Conservation (phyloP, 257 asterid species). For the Ilex aquifolium region DNA sequence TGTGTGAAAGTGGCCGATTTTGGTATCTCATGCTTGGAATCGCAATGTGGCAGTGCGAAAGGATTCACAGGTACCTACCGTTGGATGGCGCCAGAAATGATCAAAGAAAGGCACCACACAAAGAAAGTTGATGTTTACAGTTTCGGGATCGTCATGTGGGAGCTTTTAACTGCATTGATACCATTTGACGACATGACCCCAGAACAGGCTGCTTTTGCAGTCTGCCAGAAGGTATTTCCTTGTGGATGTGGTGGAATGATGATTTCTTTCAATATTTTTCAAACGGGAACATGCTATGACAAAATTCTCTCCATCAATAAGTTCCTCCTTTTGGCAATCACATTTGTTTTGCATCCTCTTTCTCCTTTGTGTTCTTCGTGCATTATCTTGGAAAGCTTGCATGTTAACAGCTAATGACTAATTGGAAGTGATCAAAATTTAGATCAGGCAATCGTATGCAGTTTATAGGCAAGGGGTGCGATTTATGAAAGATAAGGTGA, state of each 20-base stretch:
- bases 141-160: constrained; percentile 88
- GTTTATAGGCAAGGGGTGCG: too few relatives aligned
- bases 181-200: constrained; percentile 97
- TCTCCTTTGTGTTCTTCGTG: too few relatives aligned
- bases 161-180: constrained; percentile 81
- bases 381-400: too few relatives aligned
- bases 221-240: constrained; percentile 83
- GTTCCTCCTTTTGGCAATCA: too few relatives aligned
- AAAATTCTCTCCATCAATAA: too few relatives aligned
- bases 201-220: constrained; percentile 97
- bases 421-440: too few relatives aligned
- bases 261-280: not conserved
- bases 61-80: constrained; percentile 86
- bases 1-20: constrained; percentile 92
- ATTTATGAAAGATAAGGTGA: too few relatives aligned
- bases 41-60: constrained; percentile 89
- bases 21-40: constrained; percentile 87
- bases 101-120: too few relatives aligned
- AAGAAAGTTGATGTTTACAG: constrained; percentile 95
- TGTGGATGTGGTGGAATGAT: not conserved
- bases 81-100: constrained; percentile 52
- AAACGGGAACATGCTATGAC: too few relatives aligned
- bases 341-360: too few relatives aligned
- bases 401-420: too few relatives aligned
- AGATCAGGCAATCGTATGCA: too few relatives aligned